Percentiles rank a stretch among this genome's conserved stretches.
phyloP scores from a whole-genome alignment of 2,329 filamentous ascomycete genomes.

The Teratosphaeria gauchensis region DNA sequence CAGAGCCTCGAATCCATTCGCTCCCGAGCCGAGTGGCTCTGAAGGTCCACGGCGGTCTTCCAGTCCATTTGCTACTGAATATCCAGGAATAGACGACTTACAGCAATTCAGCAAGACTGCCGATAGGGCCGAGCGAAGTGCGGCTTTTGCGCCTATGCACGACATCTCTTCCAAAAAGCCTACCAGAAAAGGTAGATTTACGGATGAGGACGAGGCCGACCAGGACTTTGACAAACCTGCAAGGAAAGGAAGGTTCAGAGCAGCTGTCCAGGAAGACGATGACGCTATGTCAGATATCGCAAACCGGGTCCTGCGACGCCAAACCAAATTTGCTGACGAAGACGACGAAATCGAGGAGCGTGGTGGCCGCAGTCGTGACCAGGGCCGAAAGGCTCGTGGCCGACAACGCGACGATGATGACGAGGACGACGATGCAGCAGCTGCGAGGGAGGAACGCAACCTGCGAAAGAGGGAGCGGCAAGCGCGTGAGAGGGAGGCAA shows the following conservation, averaged over 20 bases:
- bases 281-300: background rate
- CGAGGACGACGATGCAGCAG: constrained; percentile 17
- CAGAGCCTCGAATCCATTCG: background rate
- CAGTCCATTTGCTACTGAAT: background rate
- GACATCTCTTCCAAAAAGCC: background rate
- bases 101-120: background rate
- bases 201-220: background rate
- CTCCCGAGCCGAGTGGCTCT: background rate
- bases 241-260: background rate
- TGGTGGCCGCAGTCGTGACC: background rate
- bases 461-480: constrained; percentile 12
- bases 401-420: constrained; percentile 7
- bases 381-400: background rate
- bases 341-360: background rate
- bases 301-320: background rate
- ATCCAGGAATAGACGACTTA: background rate
- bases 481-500: constrained; percentile 8
- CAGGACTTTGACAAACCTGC: background rate
- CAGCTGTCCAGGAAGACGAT: background rate
- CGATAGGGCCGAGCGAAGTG: background rate
- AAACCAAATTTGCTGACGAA: background rate
- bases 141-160: constrained; percentile 5
- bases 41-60: background rate
- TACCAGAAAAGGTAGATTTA: background rate
- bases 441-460: constrained; percentile 16